Conservation (phyloP, 768 basidiomycete genomes). For the Naganishia kalamii region DNA sequence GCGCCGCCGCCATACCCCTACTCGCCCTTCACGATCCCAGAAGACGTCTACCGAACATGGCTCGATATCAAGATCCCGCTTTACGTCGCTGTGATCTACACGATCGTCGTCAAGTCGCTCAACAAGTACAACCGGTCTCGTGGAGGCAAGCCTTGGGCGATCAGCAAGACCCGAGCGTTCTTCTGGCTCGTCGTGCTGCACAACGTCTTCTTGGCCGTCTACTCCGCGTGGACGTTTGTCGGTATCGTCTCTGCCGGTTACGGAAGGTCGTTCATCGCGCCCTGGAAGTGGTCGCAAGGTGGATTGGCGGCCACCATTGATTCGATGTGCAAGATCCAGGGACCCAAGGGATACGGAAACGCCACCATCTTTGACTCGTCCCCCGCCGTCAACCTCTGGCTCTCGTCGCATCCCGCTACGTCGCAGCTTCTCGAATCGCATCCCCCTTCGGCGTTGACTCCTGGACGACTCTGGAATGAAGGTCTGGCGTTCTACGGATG, state of each 20-base stretch:
- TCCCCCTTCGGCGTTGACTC: conserved; percentile 2
- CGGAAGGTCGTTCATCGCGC: conserved; percentile 14
- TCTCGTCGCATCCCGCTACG: conserved; percentile 9
- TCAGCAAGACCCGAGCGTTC: conserved; percentile 21
- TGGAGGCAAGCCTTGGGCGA: conserved; percentile 24
- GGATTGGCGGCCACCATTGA: conserved; percentile 19
- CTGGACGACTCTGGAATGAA: conserved; percentile 23
- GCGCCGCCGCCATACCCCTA: neutral
- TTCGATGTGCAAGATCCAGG: conserved; percentile 22
- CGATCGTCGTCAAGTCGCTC: conserved; percentile 26
- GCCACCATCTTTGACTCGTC: conserved; percentile 18
- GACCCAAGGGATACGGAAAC: conserved; percentile 13
- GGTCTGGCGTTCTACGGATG: conserved; percentile 25
- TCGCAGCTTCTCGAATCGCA: neutral
- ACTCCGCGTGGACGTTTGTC: conserved; percentile 34
- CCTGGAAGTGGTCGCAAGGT: conserved; percentile 8
- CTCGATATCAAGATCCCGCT: conserved; percentile 28
- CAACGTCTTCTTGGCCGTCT: conserved; percentile 33
- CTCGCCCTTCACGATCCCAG: conserved; percentile 22
- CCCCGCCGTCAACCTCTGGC: conserved; percentile 5
- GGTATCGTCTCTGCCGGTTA: conserved; percentile 10
- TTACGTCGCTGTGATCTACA: conserved; percentile 30
- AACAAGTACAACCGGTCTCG: conserved; percentile 29
- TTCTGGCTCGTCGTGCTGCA: conserved; percentile 30
- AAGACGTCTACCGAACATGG: conserved; percentile 15